phyloP scores from a whole-genome alignment of 164 flowering plant genomes.

The Kalanchoe fedtschenkoi region DNA sequence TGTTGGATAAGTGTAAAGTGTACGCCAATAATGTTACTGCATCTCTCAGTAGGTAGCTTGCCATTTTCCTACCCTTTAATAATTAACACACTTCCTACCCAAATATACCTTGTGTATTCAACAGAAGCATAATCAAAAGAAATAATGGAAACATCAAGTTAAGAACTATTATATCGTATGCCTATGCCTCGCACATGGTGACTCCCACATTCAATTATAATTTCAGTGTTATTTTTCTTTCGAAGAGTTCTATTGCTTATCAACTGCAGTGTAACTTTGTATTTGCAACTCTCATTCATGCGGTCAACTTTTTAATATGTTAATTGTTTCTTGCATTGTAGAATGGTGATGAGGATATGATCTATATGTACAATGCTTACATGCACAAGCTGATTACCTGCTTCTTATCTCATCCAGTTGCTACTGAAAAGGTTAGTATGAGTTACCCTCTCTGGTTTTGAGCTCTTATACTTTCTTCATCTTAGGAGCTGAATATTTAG shows the following conservation, averaged over 20 bases:
- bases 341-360: constrained; percentile 98
- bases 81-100: background rate
- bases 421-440: constrained; percentile 82
- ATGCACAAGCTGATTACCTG: constrained; percentile 79
- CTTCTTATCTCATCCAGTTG: constrained; percentile 80
- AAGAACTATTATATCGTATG: background rate
- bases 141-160: background rate
- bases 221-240: no score
- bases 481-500: background rate
- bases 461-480: background rate
- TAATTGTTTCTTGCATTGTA: constrained; percentile 18
- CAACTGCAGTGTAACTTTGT: background rate
- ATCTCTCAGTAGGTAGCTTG: no score
- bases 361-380: constrained; percentile 86
- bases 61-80: background rate
- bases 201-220: no score
- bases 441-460: background rate
- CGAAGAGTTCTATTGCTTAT: background rate
- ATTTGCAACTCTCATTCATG: background rate
- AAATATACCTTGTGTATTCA: background rate
- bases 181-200: no score
- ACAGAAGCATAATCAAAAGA: background rate
- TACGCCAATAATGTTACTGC: no score
- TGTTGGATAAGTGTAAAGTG: no score
- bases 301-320: background rate